Evolutionary conservation across 2,329 filamentous ascomycete species (phyloP).

Genomic region (Fusarium sp.): DNA sequence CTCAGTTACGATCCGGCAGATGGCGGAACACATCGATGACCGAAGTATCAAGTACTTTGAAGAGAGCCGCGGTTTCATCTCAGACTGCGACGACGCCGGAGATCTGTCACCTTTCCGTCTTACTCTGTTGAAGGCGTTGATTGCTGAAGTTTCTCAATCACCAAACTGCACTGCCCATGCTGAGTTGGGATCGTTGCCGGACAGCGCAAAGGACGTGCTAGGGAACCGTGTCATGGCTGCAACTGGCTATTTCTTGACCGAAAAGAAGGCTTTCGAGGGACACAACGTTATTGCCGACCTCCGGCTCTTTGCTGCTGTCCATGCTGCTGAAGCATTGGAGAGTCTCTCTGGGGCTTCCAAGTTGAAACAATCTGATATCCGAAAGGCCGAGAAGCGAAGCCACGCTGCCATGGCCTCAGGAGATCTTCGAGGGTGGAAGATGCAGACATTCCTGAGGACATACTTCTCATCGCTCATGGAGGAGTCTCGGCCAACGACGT

Average conservation of each 20-base stretch:
- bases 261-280: conserved; percentile 47
- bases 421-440: conserved; percentile 58
- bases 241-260: conserved; percentile 43
- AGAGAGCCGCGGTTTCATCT: conserved; percentile 43
- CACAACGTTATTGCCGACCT: conserved; percentile 40
- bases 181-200: conserved; percentile 39
- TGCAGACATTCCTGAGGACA: conserved; percentile 57
- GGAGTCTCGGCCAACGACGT: conserved; percentile 49
- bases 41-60: conserved; percentile 56
- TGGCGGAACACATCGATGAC: conserved; percentile 57
- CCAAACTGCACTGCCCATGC: conserved; percentile 42
- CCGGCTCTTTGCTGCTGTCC: conserved; percentile 49
- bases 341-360: conserved; percentile 36
- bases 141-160: conserved; percentile 44
- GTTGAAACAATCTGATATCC: conserved; percentile 48
- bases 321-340: conserved; percentile 45
- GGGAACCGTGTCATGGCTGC: conserved; percentile 43
- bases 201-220: conserved; percentile 44
- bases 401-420: conserved; percentile 49
- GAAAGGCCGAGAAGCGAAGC: conserved; percentile 53
- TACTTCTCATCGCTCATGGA: conserved; percentile 50
- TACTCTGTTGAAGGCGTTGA: conserved; percentile 52
- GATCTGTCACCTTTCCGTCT: conserved; percentile 48
- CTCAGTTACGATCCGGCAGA: conserved; percentile 54
- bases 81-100: conserved; percentile 37